Evolutionary conservation across 1,139 yeast genomes (phyloP).

Genomic region (Pneumocystis sp.): DNA sequence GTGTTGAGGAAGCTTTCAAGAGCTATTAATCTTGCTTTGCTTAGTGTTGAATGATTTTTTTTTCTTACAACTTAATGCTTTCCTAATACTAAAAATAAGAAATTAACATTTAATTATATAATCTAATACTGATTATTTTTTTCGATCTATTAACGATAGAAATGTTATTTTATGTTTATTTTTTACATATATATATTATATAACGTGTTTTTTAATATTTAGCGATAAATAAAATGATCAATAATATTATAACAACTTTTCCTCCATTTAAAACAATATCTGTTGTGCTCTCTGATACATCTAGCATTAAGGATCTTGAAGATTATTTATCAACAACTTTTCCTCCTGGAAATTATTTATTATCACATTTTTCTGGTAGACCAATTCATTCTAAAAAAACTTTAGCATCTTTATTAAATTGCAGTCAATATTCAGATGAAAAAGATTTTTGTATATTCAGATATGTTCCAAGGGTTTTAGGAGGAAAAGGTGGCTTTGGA

Average conservation of each 20-base stretch:
- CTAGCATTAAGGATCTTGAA: neutral
- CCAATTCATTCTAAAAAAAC: neutral
- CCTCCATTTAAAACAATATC: neutral
- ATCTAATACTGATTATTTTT: neutral
- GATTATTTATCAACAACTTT: neutral
- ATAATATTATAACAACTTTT: neutral
- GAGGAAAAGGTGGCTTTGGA: constrained; percentile 42
- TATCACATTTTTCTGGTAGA: neutral
- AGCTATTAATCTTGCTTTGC: neutral
- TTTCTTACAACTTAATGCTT: neutral
- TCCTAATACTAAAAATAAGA: neutral
- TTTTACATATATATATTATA: no score
- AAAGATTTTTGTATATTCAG: neutral
- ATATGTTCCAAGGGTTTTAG: constrained; percentile 21
- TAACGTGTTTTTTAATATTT: neutral
- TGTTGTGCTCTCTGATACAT: neutral
- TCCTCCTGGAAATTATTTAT: neutral
- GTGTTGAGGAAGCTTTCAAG: neutral
- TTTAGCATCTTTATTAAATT: neutral
- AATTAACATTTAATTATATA: neutral
- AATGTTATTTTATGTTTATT: no score
- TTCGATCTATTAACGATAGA: neutral
- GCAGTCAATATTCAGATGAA: neutral
- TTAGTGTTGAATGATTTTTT: neutral
- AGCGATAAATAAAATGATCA: neutral